These are phyloP conservation scores for Medicago truncatula DNA, from an alignment of 306 rosid genomes.

Conservation along the genomic window MtrunA17r5.0-ANR NC_053042.1:14602001-14602500, in stretches of 20 bases:
- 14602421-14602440: slow-evolving; percentile 48
- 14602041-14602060: neutral
- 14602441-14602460: slow-evolving; percentile 66
- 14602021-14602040: neutral
- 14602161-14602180: slow-evolving; percentile 44
- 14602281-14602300: slow-evolving; percentile 69
- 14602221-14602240: slow-evolving; percentile 86
- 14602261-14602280: slow-evolving; percentile 62
- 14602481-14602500: slow-evolving; percentile 27
- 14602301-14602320: slow-evolving; percentile 58
- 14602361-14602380: slow-evolving; percentile 65
- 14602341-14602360: slow-evolving; percentile 58
- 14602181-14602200: slow-evolving; percentile 45
- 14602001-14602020: neutral
- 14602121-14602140: slow-evolving; percentile 44
- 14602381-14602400: slow-evolving; percentile 64
- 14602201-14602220: slow-evolving; percentile 66
- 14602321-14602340: slow-evolving; percentile 59
- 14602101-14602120: slow-evolving; percentile 35
- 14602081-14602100: neutral
- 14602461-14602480: slow-evolving; percentile 65
- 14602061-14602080: neutral
- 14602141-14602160: slow-evolving; percentile 52
- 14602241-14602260: slow-evolving; percentile 70
- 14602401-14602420: slow-evolving; percentile 51